These are phyloP conservation scores for Macadamia integrifolia DNA, from an alignment of 164 flowering plant genomes.

Conservation along the genomic window DNA sequence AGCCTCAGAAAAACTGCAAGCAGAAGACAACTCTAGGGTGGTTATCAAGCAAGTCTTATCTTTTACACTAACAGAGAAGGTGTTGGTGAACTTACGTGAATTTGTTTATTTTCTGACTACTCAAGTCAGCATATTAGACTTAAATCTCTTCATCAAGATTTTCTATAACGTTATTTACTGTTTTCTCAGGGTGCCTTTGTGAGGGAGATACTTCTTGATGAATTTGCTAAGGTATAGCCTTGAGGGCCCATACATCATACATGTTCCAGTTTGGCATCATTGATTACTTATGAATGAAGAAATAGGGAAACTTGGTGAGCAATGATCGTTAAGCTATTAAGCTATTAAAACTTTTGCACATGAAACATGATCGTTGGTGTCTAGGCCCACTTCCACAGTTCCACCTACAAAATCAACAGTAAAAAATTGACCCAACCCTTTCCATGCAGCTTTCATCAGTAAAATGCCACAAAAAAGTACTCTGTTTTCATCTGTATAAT, in stretches of 20 bases:
- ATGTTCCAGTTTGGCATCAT: not conserved
- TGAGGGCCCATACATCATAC: not conserved
- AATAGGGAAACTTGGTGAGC: not conserved
- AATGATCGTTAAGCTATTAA: no score
- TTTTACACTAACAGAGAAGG: conserved; percentile 77
- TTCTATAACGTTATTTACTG: not conserved
- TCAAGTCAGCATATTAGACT: not conserved
- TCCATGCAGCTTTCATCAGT: no score
- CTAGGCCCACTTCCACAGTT: no score
- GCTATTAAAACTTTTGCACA: no score
- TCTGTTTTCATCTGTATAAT: no score
- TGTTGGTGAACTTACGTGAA: conserved; percentile 16
- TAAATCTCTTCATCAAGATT: not conserved
- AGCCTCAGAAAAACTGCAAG: conserved; percentile 25
- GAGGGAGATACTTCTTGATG: conserved; percentile 79
- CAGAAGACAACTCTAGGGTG: conserved; percentile 36
- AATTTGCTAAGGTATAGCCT: conserved; percentile 73
- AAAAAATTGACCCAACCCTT: no score
- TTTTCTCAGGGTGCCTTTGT: conserved; percentile 77
- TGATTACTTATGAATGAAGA: not conserved
- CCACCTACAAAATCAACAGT: no score
- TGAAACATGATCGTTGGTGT: no score
- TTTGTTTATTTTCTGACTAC: not conserved
- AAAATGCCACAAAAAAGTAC: no score
- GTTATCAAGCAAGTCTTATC: conserved; percentile 55